Evolutionary conservation across 2,329 filamentous ascomycete genomes (phyloP).

Genomic region (Colletotrichum liaoningense): DNA sequence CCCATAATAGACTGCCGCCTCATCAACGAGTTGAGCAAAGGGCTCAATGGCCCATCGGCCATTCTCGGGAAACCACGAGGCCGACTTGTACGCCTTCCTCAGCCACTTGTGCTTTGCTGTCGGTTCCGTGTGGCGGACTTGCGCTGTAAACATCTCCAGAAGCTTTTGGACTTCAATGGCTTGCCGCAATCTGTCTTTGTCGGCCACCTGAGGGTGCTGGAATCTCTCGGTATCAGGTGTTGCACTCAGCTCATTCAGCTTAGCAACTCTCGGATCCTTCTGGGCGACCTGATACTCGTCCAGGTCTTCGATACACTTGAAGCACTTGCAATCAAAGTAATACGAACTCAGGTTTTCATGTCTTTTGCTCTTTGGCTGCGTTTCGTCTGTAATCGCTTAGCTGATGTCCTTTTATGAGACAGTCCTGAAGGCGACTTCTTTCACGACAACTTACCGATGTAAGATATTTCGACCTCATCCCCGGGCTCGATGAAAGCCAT

Average conservation of each 20-base stretch:
- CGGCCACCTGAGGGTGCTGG: conserved; percentile 5
- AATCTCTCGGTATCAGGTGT: conserved; percentile 49
- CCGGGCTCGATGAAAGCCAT: conserved; percentile 59
- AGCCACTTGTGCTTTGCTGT: conserved; percentile 42
- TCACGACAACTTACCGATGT: conserved; percentile 59
- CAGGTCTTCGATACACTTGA: conserved; percentile 61
- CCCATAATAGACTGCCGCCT: conserved; percentile 57
- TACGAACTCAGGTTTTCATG: conserved; percentile 58
- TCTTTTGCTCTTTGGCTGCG: conserved; percentile 55
- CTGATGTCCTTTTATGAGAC: neutral
- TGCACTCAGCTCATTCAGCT: conserved; percentile 59
- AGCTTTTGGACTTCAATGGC: neutral
- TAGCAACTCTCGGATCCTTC: conserved; percentile 49
- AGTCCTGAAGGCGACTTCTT: neutral
- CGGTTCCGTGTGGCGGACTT: neutral
- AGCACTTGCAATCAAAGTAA: conserved; percentile 64
- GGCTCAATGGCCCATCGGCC: conserved; percentile 62
- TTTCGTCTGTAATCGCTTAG: conserved; percentile 54
- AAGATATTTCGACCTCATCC: conserved; percentile 71
- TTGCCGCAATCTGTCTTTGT: neutral
- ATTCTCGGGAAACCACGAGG: conserved; percentile 50
- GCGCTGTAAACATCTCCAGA: neutral
- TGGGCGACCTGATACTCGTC: conserved; percentile 64
- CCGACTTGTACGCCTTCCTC: conserved; percentile 49
- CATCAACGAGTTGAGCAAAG: conserved; percentile 55